A percentile compares a stretch with the other conserved stretches of the same genome.
These are phyloP conservation scores for Tolypocladium album DNA, from an alignment of 2,329 filamentous ascomycete genomes.

Conservation along the genomic window DNA sequence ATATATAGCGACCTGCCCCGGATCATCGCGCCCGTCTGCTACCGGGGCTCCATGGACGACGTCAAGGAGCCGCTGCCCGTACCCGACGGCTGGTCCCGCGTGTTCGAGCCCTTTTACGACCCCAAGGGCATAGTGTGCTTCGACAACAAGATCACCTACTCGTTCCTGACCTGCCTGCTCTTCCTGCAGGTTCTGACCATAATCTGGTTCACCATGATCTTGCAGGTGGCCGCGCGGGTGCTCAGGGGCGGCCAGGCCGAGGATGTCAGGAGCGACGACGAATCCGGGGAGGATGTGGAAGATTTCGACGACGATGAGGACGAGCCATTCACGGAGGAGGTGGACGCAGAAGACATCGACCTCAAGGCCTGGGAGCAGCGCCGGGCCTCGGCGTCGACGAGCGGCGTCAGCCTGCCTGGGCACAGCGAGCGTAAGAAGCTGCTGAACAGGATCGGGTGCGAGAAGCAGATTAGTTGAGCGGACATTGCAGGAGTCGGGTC, in stretches of 20 bases:
- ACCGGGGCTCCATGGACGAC: conserved; percentile 44
- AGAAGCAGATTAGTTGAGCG: conserved; percentile 42
- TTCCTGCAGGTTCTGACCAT: conserved; percentile 71
- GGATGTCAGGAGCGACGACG: conserved; percentile 79
- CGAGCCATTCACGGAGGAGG: background rate
- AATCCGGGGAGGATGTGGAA: conserved; percentile 42
- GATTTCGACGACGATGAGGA: background rate
- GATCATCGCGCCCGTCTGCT: conserved; percentile 61
- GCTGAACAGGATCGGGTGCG: conserved; percentile 70
- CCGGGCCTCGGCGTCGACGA: conserved; percentile 32
- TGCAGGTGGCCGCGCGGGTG: conserved; percentile 70
- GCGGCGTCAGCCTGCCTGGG: conserved; percentile 55
- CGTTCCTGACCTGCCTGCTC: conserved; percentile 67
- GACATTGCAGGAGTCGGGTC: background rate
- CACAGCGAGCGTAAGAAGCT: conserved; percentile 70
- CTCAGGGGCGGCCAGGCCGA: conserved; percentile 68
- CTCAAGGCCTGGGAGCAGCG: conserved; percentile 41
- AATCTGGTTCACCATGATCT: conserved; percentile 84
- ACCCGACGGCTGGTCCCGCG: conserved; percentile 44
- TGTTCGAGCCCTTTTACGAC: conserved; percentile 64
- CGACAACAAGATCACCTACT: conserved; percentile 62
- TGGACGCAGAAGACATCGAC: background rate
- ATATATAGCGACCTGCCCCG: conserved; percentile 56
- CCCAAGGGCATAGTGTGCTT: conserved; percentile 70
- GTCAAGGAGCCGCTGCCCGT: conserved; percentile 41